phyloP scores from a whole-genome alignment of 257 asterid species.

The Sherardia arvensis region DNA sequence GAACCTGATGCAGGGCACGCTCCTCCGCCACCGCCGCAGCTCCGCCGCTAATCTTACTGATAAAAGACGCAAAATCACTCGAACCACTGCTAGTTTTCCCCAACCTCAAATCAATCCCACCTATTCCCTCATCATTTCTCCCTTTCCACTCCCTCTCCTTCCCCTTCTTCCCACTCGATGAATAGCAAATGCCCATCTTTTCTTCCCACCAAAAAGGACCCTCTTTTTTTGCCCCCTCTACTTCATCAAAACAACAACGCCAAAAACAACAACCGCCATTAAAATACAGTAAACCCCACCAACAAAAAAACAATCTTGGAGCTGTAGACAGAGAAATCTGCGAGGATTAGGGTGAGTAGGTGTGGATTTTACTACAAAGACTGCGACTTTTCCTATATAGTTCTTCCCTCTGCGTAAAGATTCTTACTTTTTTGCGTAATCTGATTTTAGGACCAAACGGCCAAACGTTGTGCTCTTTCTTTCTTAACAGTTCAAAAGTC shows the following conservation, averaged over 20 bases:
- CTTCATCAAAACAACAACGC: background rate
- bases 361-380: slow-evolving; percentile 9
- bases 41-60: slow-evolving; percentile 65
- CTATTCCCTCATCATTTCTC: slow-evolving; percentile 20
- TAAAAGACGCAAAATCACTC: slow-evolving; percentile 52
- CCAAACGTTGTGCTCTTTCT: background rate
- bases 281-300: background rate
- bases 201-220: background rate
- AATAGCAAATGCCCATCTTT: slow-evolving; percentile 87
- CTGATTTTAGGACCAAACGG: slow-evolving; percentile 12
- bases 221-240: background rate
- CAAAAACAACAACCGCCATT: background rate
- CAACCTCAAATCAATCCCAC: slow-evolving; percentile 31
- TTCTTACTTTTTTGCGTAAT: slow-evolving; percentile 8
- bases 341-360: slow-evolving; percentile 22
- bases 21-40: slow-evolving; percentile 56
- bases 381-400: background rate
- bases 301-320: background rate
- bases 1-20: slow-evolving; percentile 62
- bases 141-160: slow-evolving; percentile 31
- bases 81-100: slow-evolving; percentile 43
- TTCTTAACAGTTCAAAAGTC: background rate
- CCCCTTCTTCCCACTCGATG: slow-evolving; percentile 35
- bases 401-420: background rate
- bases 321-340: slow-evolving; percentile 3